Evolutionary conservation across 2,329 filamentous ascomycete species (phyloP), one percentile per base, ranked within the genome.

Genomic region (Esteya vermicola): DNA sequence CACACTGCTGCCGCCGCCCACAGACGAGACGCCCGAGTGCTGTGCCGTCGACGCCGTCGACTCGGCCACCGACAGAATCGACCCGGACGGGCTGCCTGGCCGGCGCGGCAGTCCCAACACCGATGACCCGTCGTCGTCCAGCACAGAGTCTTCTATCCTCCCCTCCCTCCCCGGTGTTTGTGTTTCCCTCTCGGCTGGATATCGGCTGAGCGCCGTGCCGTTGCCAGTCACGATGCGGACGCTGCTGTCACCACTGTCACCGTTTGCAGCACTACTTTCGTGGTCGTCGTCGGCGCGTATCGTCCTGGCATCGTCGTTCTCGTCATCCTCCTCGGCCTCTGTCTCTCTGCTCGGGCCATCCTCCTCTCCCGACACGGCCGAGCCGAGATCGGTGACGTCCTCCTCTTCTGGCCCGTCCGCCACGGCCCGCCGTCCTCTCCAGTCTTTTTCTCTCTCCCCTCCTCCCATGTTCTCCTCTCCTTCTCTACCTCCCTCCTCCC

Each of bases 41-140:
- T 85, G 83, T 4, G 27, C 39, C 39, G 89, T 57, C 16, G 89
- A 95, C 20, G 84, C 84, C 83, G 53, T 93, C 86, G 18, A 84
- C 82, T 21, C 80, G 7, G 85, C 93, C 43, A 76, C 78, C 6
- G 85, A 93, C 42, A 74, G 57, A 22, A 77, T 57, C 13, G 81
- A 86, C 47, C 72, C 76, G 38, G 72, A 68, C 8, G 80, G 81
- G 52, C 84, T 93, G 33, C 71, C 75, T 30, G 68, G 64, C 50
- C 72, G 67, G 45, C 62, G 60, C 28, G 71, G 68, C 21, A 68
- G 50, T 36, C 63, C 66, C 8, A 48, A 43, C 48, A 72, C 69
- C n/a, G 63, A 54, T n/a, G n/a, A n/a, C n/a, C n/a, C n/a, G n/a
- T 68, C 72, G 41, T 65, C 67, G 45, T 68, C 62, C 41, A 73